Percentiles rank a stretch among this genome's conserved stretches.
phyloP scores from a whole-genome alignment of 352 stramenopile genomes.

The Phytophthora boehmeriae region DNA sequence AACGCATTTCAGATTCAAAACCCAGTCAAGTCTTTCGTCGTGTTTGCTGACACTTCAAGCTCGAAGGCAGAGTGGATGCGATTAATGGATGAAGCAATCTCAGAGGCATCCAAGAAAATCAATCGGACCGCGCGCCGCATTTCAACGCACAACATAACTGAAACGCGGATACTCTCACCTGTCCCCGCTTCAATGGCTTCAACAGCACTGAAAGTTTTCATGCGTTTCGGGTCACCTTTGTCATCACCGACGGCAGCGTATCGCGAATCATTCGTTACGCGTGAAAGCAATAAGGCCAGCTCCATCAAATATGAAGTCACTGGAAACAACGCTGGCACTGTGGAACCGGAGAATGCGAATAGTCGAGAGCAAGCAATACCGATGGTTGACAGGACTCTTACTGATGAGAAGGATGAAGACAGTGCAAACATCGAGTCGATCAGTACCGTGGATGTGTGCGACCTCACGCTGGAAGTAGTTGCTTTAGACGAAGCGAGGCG shows the following conservation, averaged over 20 bases:
- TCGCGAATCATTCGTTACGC: constrained; percentile 4
- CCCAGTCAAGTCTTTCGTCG: constrained; percentile 84
- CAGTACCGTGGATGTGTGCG: neutral
- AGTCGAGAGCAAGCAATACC: neutral
- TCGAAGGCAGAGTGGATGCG: constrained; percentile 86
- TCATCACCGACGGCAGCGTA: constrained; percentile 36
- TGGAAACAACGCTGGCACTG: constrained; percentile 7
- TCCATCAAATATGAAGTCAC: constrained; percentile 13
- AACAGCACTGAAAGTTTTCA: constrained; percentile 55
- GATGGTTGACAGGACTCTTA: neutral
- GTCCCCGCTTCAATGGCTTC: constrained; percentile 21
- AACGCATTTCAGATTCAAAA: constrained; percentile 89
- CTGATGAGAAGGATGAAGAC: neutral
- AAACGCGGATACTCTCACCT: constrained; percentile 5
- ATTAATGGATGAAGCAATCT: constrained; percentile 75
- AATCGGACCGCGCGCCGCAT: constrained; percentile 71
- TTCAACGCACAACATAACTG: constrained; percentile 43
- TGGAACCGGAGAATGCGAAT: neutral
- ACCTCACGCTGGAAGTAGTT: neutral
- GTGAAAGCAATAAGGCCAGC: constrained; percentile 10
- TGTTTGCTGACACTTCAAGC: constrained; percentile 69
- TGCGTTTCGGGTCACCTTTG: constrained; percentile 57
- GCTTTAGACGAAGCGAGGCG: constrained; percentile 7
- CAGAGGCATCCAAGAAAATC: constrained; percentile 78
- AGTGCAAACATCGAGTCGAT: no score